These are phyloP conservation scores for Fusarium palustre DNA, from an alignment of 2,329 filamentous ascomycete species.

Conservation along the genomic window DNA sequence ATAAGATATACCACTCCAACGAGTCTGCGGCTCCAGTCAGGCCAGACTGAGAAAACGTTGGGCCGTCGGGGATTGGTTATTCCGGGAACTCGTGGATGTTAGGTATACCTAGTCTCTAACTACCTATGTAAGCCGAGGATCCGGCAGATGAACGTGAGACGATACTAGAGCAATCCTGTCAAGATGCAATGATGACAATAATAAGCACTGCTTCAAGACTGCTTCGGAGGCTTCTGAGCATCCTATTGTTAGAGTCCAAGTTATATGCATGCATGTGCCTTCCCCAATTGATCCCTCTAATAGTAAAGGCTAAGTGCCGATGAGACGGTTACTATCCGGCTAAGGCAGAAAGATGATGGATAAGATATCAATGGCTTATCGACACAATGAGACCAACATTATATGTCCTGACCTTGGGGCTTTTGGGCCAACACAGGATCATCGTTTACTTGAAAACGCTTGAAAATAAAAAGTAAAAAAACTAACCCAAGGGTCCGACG, in stretches of 20 bases:
- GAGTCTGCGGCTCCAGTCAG: constrained; percentile 9
- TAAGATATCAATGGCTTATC: constrained; percentile 23
- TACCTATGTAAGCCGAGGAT: not conserved
- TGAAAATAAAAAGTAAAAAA: not conserved
- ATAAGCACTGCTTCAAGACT: not conserved
- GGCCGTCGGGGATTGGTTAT: constrained; percentile 32
- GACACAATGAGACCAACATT: not conserved
- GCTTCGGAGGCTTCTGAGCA: not conserved
- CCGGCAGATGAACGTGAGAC: not conserved
- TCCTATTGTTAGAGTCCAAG: not conserved
- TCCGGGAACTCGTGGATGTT: constrained; percentile 15
- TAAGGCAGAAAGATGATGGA: constrained; percentile 29
- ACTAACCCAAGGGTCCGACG: not conserved
- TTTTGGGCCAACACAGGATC: not conserved
- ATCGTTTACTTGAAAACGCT: not conserved
- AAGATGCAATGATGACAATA: constrained; percentile 1
- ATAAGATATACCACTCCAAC: constrained; percentile 36
- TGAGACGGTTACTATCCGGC: not conserved
- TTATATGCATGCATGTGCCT: not conserved
- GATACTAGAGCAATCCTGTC: not conserved
- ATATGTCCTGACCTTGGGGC: not conserved
- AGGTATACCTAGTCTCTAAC: too few relatives aligned
- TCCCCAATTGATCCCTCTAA: not conserved
- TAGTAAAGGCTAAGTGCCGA: not conserved
- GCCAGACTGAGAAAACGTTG: constrained; percentile 26